These are phyloP conservation scores for Cercis canadensis DNA, from an alignment of 306 rosid genomes.

Conservation along the genomic window DNA sequence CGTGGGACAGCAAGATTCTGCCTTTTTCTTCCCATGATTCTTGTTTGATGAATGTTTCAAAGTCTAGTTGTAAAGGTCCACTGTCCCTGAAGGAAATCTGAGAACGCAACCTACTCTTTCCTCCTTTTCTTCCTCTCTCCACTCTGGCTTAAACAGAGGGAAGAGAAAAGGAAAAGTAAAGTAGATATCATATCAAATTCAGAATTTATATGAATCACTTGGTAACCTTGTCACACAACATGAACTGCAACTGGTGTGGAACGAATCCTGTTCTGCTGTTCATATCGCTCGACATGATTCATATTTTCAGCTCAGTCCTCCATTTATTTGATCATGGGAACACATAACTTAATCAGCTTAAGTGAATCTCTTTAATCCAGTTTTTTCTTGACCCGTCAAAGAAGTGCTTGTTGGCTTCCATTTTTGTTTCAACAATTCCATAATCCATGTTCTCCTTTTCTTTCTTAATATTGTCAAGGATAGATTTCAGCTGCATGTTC, in stretches of 20 bases:
- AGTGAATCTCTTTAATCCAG: constrained; percentile 2
- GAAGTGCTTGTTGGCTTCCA: constrained; percentile 7
- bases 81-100: constrained; percentile 14
- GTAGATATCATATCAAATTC: constrained; percentile 6
- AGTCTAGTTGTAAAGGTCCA: no score
- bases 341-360: constrained; percentile 10
- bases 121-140: constrained; percentile 8
- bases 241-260: constrained; percentile 24
- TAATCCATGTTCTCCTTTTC: constrained; percentile 23
- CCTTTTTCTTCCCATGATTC: background rate
- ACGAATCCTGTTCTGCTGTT: constrained; percentile 21
- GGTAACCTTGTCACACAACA: constrained; percentile 42
- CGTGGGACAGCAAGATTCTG: background rate
- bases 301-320: constrained; percentile 34
- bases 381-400: constrained; percentile 14
- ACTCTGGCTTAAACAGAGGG: background rate
- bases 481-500: constrained; percentile 15
- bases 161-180: constrained; percentile 9
- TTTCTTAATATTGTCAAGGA: background rate
- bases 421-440: constrained; percentile 21
- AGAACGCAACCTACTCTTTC: constrained; percentile 17
- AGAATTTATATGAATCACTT: constrained; percentile 36
- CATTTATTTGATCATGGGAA: constrained; percentile 29
- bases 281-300: constrained; percentile 32
- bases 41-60: background rate